Percentiles rank a stretch among this genome's conserved stretches.
phyloP scores from a whole-genome alignment of 108 stramenopile species.

The Discostella stelligeroides region DNA sequence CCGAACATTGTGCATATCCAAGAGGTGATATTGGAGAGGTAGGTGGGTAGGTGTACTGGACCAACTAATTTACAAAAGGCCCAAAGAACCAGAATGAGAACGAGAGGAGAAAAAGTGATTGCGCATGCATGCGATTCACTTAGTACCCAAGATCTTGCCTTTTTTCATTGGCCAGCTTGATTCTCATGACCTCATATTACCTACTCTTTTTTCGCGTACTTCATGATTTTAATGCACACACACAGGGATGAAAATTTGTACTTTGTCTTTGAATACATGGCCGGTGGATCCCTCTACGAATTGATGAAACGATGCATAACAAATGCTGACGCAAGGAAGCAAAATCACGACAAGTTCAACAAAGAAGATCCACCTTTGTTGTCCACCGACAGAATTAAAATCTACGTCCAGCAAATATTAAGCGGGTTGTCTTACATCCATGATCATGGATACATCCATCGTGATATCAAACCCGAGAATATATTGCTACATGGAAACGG shows the following conservation, averaged over 20 bases:
- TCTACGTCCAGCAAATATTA: constrained; percentile 88
- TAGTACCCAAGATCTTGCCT: too few relatives aligned
- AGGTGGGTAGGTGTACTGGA: too few relatives aligned
- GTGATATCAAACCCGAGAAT: constrained; percentile 97
- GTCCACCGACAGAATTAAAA: constrained; percentile 52
- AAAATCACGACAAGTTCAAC: constrained; percentile 16
- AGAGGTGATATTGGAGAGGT: constrained; percentile 91
- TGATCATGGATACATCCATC: constrained; percentile 87
- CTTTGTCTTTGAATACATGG: constrained; percentile 97
- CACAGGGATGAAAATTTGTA: constrained; percentile 71
- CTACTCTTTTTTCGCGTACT: too few relatives aligned
- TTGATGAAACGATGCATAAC: constrained; percentile 53
- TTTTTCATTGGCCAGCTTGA: too few relatives aligned
- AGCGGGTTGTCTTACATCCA: constrained; percentile 92
- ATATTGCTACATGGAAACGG: constrained; percentile 84
- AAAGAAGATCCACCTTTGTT: constrained; percentile 8
- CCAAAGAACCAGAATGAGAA: too few relatives aligned
- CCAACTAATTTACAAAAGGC: too few relatives aligned
- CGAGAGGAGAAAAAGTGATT: too few relatives aligned
- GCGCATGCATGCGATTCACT: too few relatives aligned
- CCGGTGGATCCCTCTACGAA: constrained; percentile 91
- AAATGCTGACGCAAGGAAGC: neutral
- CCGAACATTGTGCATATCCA: constrained; percentile 79
- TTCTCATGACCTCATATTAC: too few relatives aligned
- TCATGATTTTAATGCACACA: neutral